These are phyloP conservation scores for Carallia pectinifolia DNA, from an alignment of 345 rosid genomes.

Conservation along the genomic window DNA sequence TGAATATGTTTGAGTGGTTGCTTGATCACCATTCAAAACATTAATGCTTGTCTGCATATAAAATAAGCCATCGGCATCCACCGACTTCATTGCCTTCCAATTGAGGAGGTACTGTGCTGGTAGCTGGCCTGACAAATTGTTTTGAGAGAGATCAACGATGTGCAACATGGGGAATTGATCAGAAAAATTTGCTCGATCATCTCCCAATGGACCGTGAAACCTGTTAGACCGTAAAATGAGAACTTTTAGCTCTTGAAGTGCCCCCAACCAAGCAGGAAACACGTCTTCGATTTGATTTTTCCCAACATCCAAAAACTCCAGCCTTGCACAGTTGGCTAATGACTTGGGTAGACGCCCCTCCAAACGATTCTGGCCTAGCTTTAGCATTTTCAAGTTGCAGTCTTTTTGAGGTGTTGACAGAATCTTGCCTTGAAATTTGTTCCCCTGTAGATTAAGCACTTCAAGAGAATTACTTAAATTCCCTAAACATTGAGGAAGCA, in stretches of 20 bases:
- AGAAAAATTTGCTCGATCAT: background rate
- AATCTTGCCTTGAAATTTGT: constrained; percentile 23
- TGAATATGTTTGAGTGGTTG: background rate
- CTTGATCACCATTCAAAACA: accelerated
- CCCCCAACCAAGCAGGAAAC: constrained; percentile 16
- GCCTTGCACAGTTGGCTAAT: constrained; percentile 7
- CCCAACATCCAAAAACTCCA: constrained; percentile 2
- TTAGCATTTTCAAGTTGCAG: background rate
- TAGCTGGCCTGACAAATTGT: constrained; percentile 5
- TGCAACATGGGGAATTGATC: background rate
- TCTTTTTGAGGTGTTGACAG: background rate
- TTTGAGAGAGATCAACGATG: constrained; percentile 6
- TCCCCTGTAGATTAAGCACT: constrained; percentile 11
- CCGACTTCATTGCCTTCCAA: constrained; percentile 3
- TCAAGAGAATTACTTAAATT: background rate
- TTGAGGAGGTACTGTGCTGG: background rate
- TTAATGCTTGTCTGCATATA: background rate
- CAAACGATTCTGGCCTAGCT: background rate
- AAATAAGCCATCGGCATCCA: no score
- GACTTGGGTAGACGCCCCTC: constrained; percentile 14
- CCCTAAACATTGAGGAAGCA: constrained; percentile 26
- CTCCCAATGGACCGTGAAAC: background rate
- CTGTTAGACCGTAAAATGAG: constrained; percentile 9
- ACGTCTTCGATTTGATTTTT: constrained; percentile 13
- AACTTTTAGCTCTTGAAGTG: constrained; percentile 1